Base-by-base conservation (phyloP, 2,329 filamentous ascomycete species). In the Verticillium alfalfae region DNA sequence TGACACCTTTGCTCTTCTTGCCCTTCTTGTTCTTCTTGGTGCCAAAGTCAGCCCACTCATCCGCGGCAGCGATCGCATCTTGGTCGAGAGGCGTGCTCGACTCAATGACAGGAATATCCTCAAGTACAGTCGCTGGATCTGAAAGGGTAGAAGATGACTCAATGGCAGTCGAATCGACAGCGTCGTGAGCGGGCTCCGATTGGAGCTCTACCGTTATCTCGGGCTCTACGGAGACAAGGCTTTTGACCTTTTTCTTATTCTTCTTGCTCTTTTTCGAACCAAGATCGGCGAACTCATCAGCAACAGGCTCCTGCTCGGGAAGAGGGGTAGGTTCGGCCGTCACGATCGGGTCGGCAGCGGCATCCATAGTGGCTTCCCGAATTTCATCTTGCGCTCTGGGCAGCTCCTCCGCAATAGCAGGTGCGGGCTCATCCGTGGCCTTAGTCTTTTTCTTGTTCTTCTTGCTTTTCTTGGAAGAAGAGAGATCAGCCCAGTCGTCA, bases 1-100 rank as follows among this genome's bases (percentile, higher is more conserved):
- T 34, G 22, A 52, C n/a, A 3, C n/a, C 59, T 39, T 66, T 66
- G 31, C 63, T 60, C 60, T 70, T 69, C 61, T 69, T 68, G 65
- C 68, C 71, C 54, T 72, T 71, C 61, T 61, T 59, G 56, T 63
- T 71, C 68, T 63, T 70, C 61, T 60, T 67, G 60, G 58, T 64
- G 16, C 16, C 34, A 22, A 55, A 22, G 26, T 55, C 57, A 15
- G 56, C 45, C 55, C 13, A 56, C 9, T 57, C 58, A n/a, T 62
- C 58, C 16, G 22, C 57, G 31, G 56, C 18, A 56, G 38, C 16
- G n/a, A 34, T 3, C 10, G 54, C 15, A 16, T 56, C 54, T 18
- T 56, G 26, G 10, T 56, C 54, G 18, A 56, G 26, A 18, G 26
- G 54, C 15, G 16, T 36, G 34, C 13, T 36, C 2, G 54, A 10